Evolutionary conservation across 257 asterid species (phyloP).

Genomic region (Knoxia roxburghii): DNA sequence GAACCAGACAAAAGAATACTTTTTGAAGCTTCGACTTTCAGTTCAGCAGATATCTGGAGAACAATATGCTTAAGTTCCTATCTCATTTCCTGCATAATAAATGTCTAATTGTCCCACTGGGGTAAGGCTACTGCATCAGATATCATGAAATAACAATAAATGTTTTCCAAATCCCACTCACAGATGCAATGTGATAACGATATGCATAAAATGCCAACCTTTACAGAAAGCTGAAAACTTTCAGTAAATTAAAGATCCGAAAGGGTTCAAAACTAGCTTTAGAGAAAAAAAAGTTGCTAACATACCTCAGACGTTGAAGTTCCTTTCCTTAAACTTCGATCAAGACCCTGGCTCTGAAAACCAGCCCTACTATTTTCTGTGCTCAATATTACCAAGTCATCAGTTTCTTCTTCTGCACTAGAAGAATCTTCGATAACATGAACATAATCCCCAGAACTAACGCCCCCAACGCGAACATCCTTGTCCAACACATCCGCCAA

Average conservation of each 20-base stretch:
- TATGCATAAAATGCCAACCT: neutral
- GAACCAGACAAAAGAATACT: neutral
- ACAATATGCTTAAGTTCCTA: neutral
- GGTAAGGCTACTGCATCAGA: neutral
- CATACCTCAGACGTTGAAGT: conserved; percentile 49
- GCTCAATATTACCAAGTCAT: conserved; percentile 17
- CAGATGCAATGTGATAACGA: neutral
- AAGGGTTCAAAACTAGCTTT: neutral
- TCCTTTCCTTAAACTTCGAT: conserved; percentile 27
- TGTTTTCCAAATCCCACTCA: neutral
- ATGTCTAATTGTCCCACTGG: neutral
- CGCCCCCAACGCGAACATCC: conserved; percentile 29
- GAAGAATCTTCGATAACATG: conserved; percentile 61
- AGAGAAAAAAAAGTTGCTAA: neutral
- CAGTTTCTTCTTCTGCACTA: conserved; percentile 36
- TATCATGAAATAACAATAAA: neutral
- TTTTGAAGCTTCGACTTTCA: neutral
- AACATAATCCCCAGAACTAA: conserved; percentile 22
- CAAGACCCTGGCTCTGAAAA: conserved; percentile 13
- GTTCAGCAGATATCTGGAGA: neutral
- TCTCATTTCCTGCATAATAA: neutral
- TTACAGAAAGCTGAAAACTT: neutral
- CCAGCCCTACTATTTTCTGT: conserved; percentile 4
- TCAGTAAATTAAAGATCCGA: neutral
- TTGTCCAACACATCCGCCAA: conserved; percentile 60